Evolutionary conservation across 768 basidiomycete species (phyloP), one percentile per base, ranked within the genome.

Genomic region (Suillus tomentosus): DNA sequence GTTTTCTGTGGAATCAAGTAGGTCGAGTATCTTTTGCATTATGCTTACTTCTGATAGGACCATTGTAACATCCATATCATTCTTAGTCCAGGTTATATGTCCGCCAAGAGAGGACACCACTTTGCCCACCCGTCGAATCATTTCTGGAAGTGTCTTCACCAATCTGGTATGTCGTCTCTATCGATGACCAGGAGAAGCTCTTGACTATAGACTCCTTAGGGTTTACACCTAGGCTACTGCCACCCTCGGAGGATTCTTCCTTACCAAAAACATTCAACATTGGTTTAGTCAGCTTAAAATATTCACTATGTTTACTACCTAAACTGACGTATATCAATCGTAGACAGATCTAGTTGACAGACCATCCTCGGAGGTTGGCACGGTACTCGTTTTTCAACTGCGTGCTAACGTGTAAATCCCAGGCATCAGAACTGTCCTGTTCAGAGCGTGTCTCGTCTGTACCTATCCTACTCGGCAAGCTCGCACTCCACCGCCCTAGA

Each of bases 1-100:
- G 67, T 94, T 15, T 93, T 95, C 67, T 94, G 91, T 70, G 93
- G 94, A 9, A 92, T 95, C 57, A 95, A 94, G 92, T 92, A 66
- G 61, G 81, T 66, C 17, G 19, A 36, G 2, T 56, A 19, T 13
- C n/a, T 8, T 17, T 27, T 19, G 2, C 10, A 11, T 6, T 3
- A 55, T 40, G 15, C 47, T 57, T n/a, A 24, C 39, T 42, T 57
- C n/a, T 61, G 43, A 37, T 65, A 42, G 65, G 34, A 19, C 7
- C 24, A 7, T 42, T 11, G 39, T 1, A 58, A 27, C 60, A 24
- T 22, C 13, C 13, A 48, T 24, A 60, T 37, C 31, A n/a, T 60
- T 8, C 15, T 0, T 53, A 92, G 89, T 69, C 90, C 90, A 3
- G 92, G 91, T 1, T 74, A 82, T 66, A 82, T 78, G 71, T 93